phyloP scores from a whole-genome alignment of 2,329 filamentous ascomycete species.

The Alternaria triticina region DNA sequence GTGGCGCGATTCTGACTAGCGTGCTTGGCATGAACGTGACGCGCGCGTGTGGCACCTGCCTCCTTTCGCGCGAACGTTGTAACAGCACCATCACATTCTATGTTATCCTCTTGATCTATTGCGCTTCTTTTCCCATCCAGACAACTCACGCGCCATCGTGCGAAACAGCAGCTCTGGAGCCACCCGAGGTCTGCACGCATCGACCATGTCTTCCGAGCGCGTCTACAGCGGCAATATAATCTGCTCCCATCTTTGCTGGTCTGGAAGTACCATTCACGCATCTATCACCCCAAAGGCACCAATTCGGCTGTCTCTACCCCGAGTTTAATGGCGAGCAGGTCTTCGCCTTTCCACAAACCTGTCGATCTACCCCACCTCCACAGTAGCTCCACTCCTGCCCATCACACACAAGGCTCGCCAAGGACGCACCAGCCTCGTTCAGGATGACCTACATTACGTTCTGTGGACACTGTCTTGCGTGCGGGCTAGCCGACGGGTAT shows the following conservation, averaged over 20 bases:
- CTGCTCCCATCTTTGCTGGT: not conserved
- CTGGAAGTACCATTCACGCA: not conserved
- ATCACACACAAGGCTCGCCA: not conserved
- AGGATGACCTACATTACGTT: slow-evolving; percentile 6
- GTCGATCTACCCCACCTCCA: not conserved
- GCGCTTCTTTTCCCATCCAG: no score
- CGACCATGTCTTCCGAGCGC: no score
- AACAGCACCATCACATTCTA: not conserved
- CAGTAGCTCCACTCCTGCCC: not conserved
- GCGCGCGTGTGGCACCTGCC: not conserved
- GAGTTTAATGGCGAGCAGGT: not conserved
- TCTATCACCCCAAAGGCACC: no score
- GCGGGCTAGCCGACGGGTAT: slow-evolving; percentile 12
- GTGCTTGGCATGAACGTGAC: not conserved
- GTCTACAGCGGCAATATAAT: no score
- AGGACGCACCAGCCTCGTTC: not conserved
- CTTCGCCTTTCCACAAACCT: not conserved
- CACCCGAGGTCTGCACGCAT: no score
- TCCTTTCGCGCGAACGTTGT: not conserved
- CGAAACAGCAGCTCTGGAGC: not conserved
- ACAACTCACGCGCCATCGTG: no score
- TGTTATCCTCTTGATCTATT: no score
- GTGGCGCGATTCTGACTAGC: not conserved
- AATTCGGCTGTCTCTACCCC: not conserved
- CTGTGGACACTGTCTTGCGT: slow-evolving; percentile 17